phyloP scores from a whole-genome alignment of 140 eudicot species.

The Senecio squalidus region DNA sequence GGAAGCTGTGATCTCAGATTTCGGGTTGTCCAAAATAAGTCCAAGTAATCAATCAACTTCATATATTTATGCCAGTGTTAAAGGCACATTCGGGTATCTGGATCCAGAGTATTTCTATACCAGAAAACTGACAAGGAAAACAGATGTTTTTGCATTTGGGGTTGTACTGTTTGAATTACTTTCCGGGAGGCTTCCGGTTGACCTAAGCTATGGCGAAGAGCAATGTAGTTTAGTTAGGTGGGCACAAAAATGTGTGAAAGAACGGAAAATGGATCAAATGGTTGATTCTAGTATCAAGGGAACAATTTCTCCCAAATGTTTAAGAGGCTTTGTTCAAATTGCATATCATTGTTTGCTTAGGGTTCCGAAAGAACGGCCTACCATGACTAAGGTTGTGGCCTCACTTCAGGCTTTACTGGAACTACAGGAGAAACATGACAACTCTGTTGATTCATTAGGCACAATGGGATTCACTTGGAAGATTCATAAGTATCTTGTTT shows the following conservation, averaged over 20 bases:
- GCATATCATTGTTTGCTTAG: conserved; percentile 8
- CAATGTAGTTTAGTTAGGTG: conserved; percentile 18
- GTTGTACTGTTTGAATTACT: conserved; percentile 18
- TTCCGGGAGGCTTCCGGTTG: conserved; percentile 18
- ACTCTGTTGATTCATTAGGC: neutral
- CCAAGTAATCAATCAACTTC: neutral
- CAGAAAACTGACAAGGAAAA: conserved; percentile 9
- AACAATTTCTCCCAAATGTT: conserved; percentile 9
- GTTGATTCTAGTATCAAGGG: conserved; percentile 4
- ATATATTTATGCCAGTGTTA: conserved; percentile 2
- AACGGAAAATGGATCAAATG: conserved; percentile 9
- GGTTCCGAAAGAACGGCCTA: conserved; percentile 6
- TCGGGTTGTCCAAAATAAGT: conserved; percentile 13
- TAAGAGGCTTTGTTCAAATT: neutral
- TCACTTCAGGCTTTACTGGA: conserved; percentile 7
- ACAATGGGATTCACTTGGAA: conserved; percentile 2
- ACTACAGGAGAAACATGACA: conserved; percentile 1
- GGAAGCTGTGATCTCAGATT: conserved; percentile 24
- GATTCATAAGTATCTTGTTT: conserved; percentile 16
- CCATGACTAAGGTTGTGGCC: conserved; percentile 12
- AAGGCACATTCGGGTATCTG: conserved; percentile 19
- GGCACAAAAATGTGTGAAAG: conserved; percentile 19
- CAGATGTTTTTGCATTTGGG: conserved; percentile 16
- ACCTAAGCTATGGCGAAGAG: neutral
- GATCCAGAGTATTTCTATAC: conserved; percentile 16